Conservation (phyloP, 306 rosid species). For the Trichosanthes cucumerina region DNA sequence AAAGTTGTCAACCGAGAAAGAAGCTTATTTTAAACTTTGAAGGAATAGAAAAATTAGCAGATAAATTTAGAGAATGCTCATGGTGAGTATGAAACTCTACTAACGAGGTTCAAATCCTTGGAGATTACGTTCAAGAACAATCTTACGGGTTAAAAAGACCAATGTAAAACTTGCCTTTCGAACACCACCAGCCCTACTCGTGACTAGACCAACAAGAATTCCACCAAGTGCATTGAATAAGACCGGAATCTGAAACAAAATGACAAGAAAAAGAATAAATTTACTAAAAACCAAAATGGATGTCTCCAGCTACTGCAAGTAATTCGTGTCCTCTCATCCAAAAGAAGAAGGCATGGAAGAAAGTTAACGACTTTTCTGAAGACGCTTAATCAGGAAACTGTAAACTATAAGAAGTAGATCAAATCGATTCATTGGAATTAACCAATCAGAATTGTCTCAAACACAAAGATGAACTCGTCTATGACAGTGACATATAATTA, state of each 20-base stretch:
- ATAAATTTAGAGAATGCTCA: conserved; percentile 4
- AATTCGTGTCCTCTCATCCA: background rate
- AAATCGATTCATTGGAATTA: background rate
- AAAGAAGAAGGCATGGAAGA: background rate
- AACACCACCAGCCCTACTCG: conserved; percentile 91
- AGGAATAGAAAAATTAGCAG: background rate
- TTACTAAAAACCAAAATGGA: background rate
- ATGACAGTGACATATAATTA: conserved; percentile 20
- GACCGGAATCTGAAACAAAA: conserved; percentile 68
- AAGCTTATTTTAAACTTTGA: background rate
- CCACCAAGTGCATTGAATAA: conserved; percentile 83
- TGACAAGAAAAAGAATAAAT: background rate
- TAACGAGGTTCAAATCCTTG: background rate
- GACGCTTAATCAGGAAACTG: background rate
- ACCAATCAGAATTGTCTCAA: background rate
- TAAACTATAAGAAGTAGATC: background rate
- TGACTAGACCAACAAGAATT: conserved; percentile 89
- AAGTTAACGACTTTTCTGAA: background rate
- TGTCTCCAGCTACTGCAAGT: background rate
- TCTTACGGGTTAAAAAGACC: background rate
- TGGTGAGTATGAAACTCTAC: background rate
- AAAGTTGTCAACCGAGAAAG: background rate
- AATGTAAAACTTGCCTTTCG: conserved; percentile 58
- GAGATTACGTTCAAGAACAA: background rate
- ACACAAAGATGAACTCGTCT: background rate